Base-by-base conservation (phyloP, 2,329 filamentous ascomycete species). In the Pseudohalonectria lignicola region DNA sequence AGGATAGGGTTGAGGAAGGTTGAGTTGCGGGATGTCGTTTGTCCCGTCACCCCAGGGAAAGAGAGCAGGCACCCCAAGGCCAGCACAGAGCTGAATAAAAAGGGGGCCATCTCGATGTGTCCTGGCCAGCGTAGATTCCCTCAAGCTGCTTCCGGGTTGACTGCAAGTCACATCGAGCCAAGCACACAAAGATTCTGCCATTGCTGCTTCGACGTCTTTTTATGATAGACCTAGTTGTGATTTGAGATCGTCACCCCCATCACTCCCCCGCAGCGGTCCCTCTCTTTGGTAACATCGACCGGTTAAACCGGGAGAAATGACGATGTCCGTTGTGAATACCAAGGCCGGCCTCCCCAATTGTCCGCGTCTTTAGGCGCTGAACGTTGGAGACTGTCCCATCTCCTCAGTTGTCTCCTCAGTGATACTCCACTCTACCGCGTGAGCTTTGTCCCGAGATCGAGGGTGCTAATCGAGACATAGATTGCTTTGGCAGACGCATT, bases 1-100 rank as follows among this genome's bases (percentile, higher is more conserved):
- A 66, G 43, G 20, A 65, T 61, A 4, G 63, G 62, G 46, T 66
- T 65, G 26, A 44, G 41, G 35, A 49, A 49, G 9, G 52, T 53
- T 7, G 49, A 52, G 29, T 53, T 55, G 21, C 15, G 21, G 7
- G 8, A 13, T 13, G 13, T 26, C 12, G 23, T 26, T 12, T 26
- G 23, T 12, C 23, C 23, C 8, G 7, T 26, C 12, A 26, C 23
- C 12, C 23, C 12, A 26, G 23, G 23, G 23, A 26, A 12, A 8
- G 12, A 7, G 8, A 26, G 23, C 8, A 26, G 23, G 8, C 7
- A 12, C 12, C 23, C 23, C 8, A 7, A 7, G 23, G 12, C 7
- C 8, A 26, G 8, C 12, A 26, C 23, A 8, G 12, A 12, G 8
- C 23, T 26, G 23, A 12, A 26, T 12, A 26, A 26, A 12, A 26